Conservation (phyloP, 1,139 yeast species). For the Yamadazyma pseudoaaseri region DNA sequence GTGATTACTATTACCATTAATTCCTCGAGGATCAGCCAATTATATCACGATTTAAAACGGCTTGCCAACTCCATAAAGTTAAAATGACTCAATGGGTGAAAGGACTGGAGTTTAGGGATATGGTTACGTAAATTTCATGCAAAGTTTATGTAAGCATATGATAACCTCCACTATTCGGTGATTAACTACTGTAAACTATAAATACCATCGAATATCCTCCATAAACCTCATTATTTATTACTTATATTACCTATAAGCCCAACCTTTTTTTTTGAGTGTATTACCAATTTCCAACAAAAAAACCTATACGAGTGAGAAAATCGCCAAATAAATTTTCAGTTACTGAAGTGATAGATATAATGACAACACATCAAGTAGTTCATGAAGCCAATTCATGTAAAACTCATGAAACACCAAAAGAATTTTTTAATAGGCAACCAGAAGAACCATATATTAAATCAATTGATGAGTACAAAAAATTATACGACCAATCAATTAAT, state of each 20-base stretch:
- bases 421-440: slow-evolving; percentile 75
- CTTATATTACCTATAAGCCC: slow-evolving; percentile 1
- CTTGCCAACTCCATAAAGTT: not conserved
- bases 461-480: slow-evolving; percentile 67
- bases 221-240: not conserved
- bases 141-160: no score
- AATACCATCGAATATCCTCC: not conserved
- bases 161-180: not conserved
- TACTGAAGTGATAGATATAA: not conserved
- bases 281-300: slow-evolving; percentile 6
- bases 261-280: slow-evolving; percentile 4
- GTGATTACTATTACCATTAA: no score
- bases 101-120: slow-evolving; percentile 3
- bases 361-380: slow-evolving; percentile 48
- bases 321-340: not conserved
- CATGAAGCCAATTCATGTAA: slow-evolving; percentile 77
- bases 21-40: no score
- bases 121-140: not conserved
- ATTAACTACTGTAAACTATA: not conserved
- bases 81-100: slow-evolving; percentile 1
- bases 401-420: slow-evolving; percentile 68
- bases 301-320: slow-evolving; percentile 5
- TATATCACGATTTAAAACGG: no score
- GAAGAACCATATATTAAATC: slow-evolving; percentile 45
- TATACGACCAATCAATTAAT: slow-evolving; percentile 75